These are phyloP conservation scores for Sutorius eximius DNA, from an alignment of 1,284 basidiomycete species.

Conservation along the genomic window DNA sequence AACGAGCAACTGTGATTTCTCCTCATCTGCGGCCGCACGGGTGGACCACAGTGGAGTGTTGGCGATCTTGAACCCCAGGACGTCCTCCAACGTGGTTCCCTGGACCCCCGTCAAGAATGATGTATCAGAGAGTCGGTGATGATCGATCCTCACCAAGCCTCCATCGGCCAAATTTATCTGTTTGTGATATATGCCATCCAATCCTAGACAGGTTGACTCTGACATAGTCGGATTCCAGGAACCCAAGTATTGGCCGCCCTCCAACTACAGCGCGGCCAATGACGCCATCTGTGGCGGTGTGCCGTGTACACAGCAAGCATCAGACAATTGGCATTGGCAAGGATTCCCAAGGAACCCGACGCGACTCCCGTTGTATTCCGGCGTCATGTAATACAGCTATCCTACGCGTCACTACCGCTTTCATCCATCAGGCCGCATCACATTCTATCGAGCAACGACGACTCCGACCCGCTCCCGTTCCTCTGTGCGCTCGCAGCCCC, in stretches of 20 bases:
- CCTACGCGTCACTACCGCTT: slow-evolving; percentile 21
- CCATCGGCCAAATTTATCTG: slow-evolving; percentile 54
- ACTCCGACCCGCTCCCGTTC: slow-evolving; percentile 17
- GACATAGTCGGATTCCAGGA: slow-evolving; percentile 3
- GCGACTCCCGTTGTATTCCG: slow-evolving; percentile 7
- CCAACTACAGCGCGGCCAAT: neutral
- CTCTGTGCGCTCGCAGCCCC: slow-evolving; percentile 47
- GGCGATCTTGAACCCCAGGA: slow-evolving; percentile 52
- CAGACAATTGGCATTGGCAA: neutral
- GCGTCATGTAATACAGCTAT: slow-evolving; percentile 15
- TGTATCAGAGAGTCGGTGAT: neutral
- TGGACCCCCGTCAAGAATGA: slow-evolving; percentile 26
- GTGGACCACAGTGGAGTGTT: slow-evolving; percentile 69
- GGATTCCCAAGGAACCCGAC: neutral
- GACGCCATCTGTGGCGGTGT: slow-evolving; percentile 16
- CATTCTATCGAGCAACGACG: slow-evolving; percentile 49
- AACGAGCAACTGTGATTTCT: slow-evolving; percentile 51
- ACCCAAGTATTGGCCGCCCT: neutral
- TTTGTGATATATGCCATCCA: slow-evolving; percentile 17
- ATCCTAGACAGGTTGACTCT: neutral
- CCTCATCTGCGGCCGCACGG: slow-evolving; percentile 46
- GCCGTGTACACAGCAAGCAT: no score
- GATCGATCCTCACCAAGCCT: slow-evolving; percentile 46
- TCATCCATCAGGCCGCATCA: slow-evolving; percentile 14
- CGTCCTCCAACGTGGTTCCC: slow-evolving; percentile 69